Evolutionary conservation across 495 filamentous ascomycete genomes (phyloP).

Genomic region (Penicillium roqueforti): DNA sequence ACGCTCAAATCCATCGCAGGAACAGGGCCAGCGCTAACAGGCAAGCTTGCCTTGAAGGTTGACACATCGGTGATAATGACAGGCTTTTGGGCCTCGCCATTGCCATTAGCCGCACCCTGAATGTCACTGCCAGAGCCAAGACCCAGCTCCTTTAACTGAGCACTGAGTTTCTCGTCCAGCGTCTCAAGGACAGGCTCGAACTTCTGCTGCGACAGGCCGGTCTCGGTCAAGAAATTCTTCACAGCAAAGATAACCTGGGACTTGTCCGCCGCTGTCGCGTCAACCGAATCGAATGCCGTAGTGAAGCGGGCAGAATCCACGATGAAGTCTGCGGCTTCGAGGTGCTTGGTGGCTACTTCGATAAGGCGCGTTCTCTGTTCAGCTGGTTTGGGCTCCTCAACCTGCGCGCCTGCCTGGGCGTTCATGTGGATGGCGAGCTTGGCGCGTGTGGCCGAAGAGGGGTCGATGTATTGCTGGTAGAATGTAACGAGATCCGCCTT

Average conservation of each 20-base stretch:
- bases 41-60: slow-evolving; percentile 68
- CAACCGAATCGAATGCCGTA: slow-evolving; percentile 43
- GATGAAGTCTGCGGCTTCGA: slow-evolving; percentile 48
- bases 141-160: slow-evolving; percentile 40
- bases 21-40: slow-evolving; percentile 62
- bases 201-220: slow-evolving; percentile 40
- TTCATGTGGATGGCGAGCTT: slow-evolving; percentile 81
- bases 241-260: slow-evolving; percentile 42
- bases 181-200: slow-evolving; percentile 42
- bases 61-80: slow-evolving; percentile 66
- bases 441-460: slow-evolving; percentile 64
- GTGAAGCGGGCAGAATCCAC: slow-evolving; percentile 42
- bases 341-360: slow-evolving; percentile 44
- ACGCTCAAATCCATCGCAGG: slow-evolving; percentile 72
- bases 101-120: slow-evolving; percentile 31
- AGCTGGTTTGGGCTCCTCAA: slow-evolving; percentile 27
- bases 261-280: slow-evolving; percentile 42
- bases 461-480: slow-evolving; percentile 71
- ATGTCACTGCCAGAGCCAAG: slow-evolving; percentile 27
- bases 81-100: slow-evolving; percentile 18
- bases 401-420: slow-evolving; percentile 57
- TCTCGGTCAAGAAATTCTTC: slow-evolving; percentile 49
- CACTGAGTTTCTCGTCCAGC: slow-evolving; percentile 39
- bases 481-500: slow-evolving; percentile 78
- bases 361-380: slow-evolving; percentile 55